Evolutionary conservation across 345 rosid species (phyloP), one percentile per base, ranked within the genome.

Genomic region (Noccaea caerulescens): DNA sequence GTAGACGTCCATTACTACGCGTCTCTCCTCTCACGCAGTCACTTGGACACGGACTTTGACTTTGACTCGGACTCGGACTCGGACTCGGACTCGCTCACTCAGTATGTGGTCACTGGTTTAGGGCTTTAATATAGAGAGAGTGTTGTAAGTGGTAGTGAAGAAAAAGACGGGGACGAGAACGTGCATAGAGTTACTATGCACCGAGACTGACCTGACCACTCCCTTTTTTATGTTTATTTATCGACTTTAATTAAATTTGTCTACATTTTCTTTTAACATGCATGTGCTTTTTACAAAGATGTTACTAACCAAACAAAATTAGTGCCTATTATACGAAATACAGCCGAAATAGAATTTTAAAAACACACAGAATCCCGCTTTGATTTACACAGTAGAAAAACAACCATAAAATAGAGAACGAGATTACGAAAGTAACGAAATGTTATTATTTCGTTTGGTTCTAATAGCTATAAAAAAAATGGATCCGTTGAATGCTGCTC

Each of bases 1-100:
- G 66, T 82, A 81, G 5, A 84, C 63, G 74, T 87, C 90, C 92
- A 87, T 88, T 34, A 0, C 63, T 12, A 59, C 12, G 50, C 14
- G 23, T 34, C 42, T 13, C 20, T 54, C 6, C 39, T 54, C 58
- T n/a, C 58, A 3, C 58, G 4, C 53, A 18, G 10, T 9, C 5
- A 6, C 12, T 49, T 49, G 11, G 42, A 56, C 34, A 10, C 47
- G 45, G 47, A 39, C 16, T 20, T 20, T 20, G 23, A 20, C 23
- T 20, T 20, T 20, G 23, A 20, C 23, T 32, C 5, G 16, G 54
- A 20, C n/a, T 59, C 53, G 45, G 23, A 20, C 23, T 32, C 5
- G 16, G 54, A 20, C n/a, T 59, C 53, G 45, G 66, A 46, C 25
- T 73, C 9, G 60, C 51, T 73, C 53, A 66, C 60, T 66, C 39